These are phyloP conservation scores for Hymenotorrendiella dingleyae DNA, from an alignment of 2,329 filamentous ascomycete species.

Conservation along the genomic window DNA sequence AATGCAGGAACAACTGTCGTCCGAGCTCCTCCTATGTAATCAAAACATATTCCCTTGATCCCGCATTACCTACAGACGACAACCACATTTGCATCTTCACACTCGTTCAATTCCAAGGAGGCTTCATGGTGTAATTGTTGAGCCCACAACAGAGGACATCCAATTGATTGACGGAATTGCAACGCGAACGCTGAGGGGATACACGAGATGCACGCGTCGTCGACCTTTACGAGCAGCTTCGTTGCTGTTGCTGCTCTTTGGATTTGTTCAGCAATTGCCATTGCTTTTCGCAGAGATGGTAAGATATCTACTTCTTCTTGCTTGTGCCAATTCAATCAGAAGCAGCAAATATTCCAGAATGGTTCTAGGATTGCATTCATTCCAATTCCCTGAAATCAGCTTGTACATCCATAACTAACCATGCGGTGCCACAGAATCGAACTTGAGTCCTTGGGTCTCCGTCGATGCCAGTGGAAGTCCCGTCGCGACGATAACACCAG, in stretches of 20 bases:
- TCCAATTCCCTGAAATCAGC: background rate
- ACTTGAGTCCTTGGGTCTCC: conserved; percentile 24
- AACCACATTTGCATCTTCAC: no score
- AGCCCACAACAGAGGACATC: no score
- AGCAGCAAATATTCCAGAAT: no score
- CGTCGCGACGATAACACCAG: conserved; percentile 24
- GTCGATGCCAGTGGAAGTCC: conserved; percentile 22
- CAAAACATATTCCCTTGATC: no score
- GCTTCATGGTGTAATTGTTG: no score
- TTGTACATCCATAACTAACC: background rate
- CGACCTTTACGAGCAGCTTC: conserved; percentile 4
- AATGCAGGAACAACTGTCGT: no score
- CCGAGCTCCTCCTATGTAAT: no score
- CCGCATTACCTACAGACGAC: no score
- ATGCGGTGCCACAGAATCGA: conserved; percentile 1
- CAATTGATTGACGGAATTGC: no score
- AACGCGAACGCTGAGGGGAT: no score
- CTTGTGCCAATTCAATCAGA: background rate
- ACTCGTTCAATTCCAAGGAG: no score
- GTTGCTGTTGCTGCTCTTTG: conserved; percentile 5
- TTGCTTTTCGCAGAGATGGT: conserved; percentile 5
- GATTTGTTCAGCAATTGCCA: conserved; percentile 1
- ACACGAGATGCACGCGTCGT: conserved; percentile 8
- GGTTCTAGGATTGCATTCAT: no score
- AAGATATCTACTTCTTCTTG: background rate